Conservation (phyloP, 192 early-diverging fungal species). For the Backusella westeae region DNA sequence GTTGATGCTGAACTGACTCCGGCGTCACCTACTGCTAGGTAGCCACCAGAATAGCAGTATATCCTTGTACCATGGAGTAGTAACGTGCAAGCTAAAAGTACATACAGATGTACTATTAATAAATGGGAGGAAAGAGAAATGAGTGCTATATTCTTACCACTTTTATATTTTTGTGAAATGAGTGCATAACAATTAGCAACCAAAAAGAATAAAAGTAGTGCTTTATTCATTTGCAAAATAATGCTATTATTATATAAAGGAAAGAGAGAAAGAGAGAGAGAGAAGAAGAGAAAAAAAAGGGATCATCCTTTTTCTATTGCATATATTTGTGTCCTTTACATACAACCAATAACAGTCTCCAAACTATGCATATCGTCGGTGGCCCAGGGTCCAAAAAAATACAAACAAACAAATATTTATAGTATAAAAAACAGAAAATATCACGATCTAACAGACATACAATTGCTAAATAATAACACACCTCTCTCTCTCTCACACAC, state of each 20-base stretch:
- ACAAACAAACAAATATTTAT: neutral
- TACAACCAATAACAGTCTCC: neutral
- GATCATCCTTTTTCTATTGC: neutral
- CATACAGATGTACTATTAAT: neutral
- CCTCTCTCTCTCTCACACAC: too few relatives aligned
- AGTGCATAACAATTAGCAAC: neutral
- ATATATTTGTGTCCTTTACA: neutral
- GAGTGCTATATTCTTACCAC: neutral
- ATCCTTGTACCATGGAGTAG: neutral
- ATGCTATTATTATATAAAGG: neutral
- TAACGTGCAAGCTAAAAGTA: neutral
- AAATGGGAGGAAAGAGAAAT: neutral
- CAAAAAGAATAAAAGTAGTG: neutral
- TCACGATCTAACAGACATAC: neutral
- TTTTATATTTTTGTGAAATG: conserved; percentile 1
- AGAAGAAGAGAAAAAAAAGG: neutral
- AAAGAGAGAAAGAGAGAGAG: neutral
- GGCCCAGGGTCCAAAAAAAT: neutral
- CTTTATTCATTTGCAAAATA: neutral
- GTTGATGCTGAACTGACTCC: neutral
- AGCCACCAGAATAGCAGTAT: conserved; percentile 9
- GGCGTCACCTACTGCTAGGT: neutral
- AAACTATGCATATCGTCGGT: neutral
- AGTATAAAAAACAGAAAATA: neutral
- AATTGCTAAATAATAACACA: neutral